Base-by-base conservation (phyloP, 1,139 yeast genomes). In the Sugiyamaella grinbergsii region DNA sequence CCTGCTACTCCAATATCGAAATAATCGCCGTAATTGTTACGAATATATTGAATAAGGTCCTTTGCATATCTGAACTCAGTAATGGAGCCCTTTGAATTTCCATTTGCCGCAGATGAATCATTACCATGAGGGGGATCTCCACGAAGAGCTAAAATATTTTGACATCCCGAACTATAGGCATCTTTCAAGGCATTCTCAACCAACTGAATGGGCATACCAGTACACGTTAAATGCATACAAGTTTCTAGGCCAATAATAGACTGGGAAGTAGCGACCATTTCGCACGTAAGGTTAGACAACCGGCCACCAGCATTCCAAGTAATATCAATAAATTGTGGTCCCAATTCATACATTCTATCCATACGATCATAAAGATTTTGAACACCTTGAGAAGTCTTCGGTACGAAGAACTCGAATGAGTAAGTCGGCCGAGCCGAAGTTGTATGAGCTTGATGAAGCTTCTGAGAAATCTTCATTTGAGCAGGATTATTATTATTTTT, bases 271-370 rank as follows among this genome's bases (percentile, higher is more conserved):
- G 89, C 80, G 4, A 93, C 95, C 81, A 93, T 85, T 62, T 91
- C 98, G 50, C 88, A 85, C 39, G 97, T 86, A 61, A 88, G 73
- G 47, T 81, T 80, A 5, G 95, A 83, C 45, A 86, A 73, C 53
- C 91, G 77, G 6, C 98, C 98, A 39, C 98, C 98, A 1, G 98
- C 98, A 64, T 91, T 91, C 98, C 98, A 93, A 1, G 98, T 93
- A 57, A 93, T 87, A 66, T 93, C 98, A 54, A 93, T 83, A 67
- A 93, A 93, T 56, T 87, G 82, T 0, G 98, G 98, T 58, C 85
- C 85, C 62, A 91, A 76, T 59, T 87, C 91, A 69, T 88, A 89
- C 98, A 93, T 93, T 69, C 97, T 81, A 66, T 93, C 98, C 94
- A 93, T 93, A 67, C 98, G 80, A 68, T 93, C 98, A 71, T 91